These are phyloP conservation scores for Wickerhamomyces ciferrii DNA, from an alignment of 805 yeast genomes.

Conservation along the genomic window DNA sequence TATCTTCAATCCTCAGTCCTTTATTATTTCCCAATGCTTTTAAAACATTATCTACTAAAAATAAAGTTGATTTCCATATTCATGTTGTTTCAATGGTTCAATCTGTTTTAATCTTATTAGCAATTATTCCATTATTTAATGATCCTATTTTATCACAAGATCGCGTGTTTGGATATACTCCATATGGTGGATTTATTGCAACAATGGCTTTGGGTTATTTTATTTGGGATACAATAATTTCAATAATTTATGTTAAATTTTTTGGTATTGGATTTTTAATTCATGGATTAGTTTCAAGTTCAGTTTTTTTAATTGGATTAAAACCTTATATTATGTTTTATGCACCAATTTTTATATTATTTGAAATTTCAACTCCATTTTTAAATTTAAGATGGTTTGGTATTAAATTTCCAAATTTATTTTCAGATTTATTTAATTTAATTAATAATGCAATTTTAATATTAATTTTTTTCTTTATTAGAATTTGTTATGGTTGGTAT, in stretches of 20 bases:
- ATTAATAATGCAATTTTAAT: conserved; percentile 66
- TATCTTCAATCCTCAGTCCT: conserved; percentile 19
- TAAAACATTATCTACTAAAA: conserved; percentile 29
- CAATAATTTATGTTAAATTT: conserved; percentile 45
- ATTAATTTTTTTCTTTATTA: conserved; percentile 56
- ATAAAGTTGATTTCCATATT: conserved; percentile 68
- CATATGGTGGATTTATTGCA: conserved; percentile 63
- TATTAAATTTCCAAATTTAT: conserved; percentile 57
- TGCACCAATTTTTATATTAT: conserved; percentile 68
- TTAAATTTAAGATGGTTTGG: conserved; percentile 85
- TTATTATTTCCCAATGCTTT: conserved; percentile 16
- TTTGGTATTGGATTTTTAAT: conserved; percentile 73
- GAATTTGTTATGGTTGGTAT: conserved; percentile 76
- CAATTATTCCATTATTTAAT: conserved; percentile 56
- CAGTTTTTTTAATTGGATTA: conserved; percentile 57
- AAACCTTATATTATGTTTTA: conserved; percentile 67
- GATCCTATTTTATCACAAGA: conserved; percentile 42
- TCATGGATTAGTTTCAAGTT: conserved; percentile 72
- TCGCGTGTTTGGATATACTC: conserved; percentile 58
- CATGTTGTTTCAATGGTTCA: conserved; percentile 88
- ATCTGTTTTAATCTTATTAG: conserved; percentile 55
- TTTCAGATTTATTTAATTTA: conserved; percentile 43
- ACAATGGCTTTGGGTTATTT: conserved; percentile 74
- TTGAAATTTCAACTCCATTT: conserved; percentile 83
- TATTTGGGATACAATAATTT: conserved; percentile 74